Evolutionary conservation across 768 basidiomycete species (phyloP).

Genomic region (Pluteus cervinus): DNA sequence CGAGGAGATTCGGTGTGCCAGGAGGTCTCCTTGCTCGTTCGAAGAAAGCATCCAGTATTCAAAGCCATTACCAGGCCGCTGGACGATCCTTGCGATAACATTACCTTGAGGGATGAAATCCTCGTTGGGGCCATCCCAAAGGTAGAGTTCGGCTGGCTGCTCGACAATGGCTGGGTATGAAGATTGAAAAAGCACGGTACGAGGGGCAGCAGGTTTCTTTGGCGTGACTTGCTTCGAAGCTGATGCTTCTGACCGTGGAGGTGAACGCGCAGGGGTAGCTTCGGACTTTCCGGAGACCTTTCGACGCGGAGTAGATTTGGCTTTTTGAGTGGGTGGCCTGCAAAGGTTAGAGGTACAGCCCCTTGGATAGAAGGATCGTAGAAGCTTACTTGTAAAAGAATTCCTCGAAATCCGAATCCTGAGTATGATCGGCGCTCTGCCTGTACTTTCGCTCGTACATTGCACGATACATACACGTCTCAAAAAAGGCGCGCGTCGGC

Average conservation of each 20-base stretch:
- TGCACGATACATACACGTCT: conserved; percentile 90
- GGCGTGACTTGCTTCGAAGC: neutral
- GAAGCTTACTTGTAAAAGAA: conserved; percentile 77
- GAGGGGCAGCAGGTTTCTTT: conserved; percentile 7
- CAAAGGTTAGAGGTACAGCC: neutral
- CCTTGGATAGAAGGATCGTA: neutral
- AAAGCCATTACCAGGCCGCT: conserved; percentile 38
- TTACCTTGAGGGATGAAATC: conserved; percentile 49
- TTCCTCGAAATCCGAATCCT: conserved; percentile 65
- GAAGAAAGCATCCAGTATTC: conserved; percentile 57
- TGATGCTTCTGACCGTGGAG: conserved; percentile 1
- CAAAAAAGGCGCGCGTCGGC: conserved; percentile 83
- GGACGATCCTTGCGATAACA: conserved; percentile 47
- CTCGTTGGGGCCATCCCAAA: conserved; percentile 49
- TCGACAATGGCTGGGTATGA: conserved; percentile 19
- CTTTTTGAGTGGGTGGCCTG: too few species aligned
- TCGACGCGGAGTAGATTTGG: conserved; percentile 1
- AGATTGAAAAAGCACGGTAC: too few species aligned
- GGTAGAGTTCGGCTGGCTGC: conserved; percentile 51
- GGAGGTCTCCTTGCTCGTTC: conserved; percentile 38
- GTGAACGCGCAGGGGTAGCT: conserved; percentile 13
- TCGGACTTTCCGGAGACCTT: too few species aligned
- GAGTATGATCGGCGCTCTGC: conserved; percentile 58
- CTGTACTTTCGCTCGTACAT: conserved; percentile 95
- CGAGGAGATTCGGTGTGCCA: conserved; percentile 58